Evolutionary conservation across 371 early-diverging fungal species (phyloP).

Genomic region (Syncephalis plumigaleata): DNA sequence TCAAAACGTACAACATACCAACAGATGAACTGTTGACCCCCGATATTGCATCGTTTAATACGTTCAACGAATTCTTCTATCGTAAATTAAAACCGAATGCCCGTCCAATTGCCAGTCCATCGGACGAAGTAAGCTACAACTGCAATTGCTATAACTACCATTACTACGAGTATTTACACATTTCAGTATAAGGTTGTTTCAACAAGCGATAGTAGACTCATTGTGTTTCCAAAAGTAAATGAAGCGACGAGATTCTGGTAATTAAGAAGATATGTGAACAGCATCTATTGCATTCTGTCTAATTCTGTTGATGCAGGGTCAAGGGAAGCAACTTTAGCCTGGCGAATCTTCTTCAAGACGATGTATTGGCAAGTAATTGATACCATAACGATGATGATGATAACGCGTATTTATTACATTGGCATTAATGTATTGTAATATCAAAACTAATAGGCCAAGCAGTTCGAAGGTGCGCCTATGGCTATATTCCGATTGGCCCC

Average conservation of each 20-base stretch:
- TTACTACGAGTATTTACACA: no score
- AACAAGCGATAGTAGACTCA: slow-evolving; percentile 44
- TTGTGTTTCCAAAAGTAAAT: slow-evolving; percentile 42
- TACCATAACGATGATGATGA: slow-evolving; percentile 12
- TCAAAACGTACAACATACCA: slow-evolving; percentile 49
- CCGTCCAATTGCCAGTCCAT: slow-evolving; percentile 36
- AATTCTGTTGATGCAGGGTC: slow-evolving; percentile 28
- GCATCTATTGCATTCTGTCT: no score
- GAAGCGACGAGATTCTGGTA: slow-evolving; percentile 64
- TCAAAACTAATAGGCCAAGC: slow-evolving; percentile 12
- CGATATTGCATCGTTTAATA: slow-evolving; percentile 34
- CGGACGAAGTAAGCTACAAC: no score
- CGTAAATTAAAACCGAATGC: slow-evolving; percentile 56
- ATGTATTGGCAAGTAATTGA: slow-evolving; percentile 1
- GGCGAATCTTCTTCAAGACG: slow-evolving; percentile 21
- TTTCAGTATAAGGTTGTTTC: slow-evolving; percentile 1
- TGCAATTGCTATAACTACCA: no score
- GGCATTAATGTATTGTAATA: no score
- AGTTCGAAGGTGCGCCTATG: slow-evolving; percentile 44
- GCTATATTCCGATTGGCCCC: slow-evolving; percentile 73
- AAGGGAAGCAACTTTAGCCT: slow-evolving; percentile 66
- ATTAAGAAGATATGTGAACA: slow-evolving; percentile 79
- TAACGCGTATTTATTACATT: slow-evolving; percentile 14
- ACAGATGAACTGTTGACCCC: slow-evolving; percentile 43
- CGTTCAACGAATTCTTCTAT: slow-evolving; percentile 81